Base-by-base conservation (phyloP, 257 asterid species). In the Gentiana dahurica region DNA sequence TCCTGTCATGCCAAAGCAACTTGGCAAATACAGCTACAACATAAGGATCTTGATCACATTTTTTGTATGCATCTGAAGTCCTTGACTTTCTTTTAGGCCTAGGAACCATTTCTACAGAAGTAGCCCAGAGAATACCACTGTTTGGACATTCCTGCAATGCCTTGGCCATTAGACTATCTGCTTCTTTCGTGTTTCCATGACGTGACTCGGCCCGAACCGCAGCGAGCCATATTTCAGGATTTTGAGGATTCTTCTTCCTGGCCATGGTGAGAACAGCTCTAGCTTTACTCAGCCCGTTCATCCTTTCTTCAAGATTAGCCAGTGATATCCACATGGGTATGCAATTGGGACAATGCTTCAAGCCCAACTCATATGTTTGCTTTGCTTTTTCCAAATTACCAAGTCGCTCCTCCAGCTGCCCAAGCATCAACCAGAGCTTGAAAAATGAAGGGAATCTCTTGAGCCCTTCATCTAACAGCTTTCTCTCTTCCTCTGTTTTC, bases 371-470 rank as follows among this genome's bases (percentile, higher is more conserved):
- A 1, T 81, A 86, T 0, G 79, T 66, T 64, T 63, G 85, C 77
- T 82, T 89, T 0, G 95, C 94, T 53, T 68, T 62, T 13, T 75
- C 82, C 74, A 81, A 69, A 67, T 78, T 78, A 41, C 74, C 77
- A 5, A 79, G 80, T 12, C 90, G 79, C 71, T 86, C 97, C 77
- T 86, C 94, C 71, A 89, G 63, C 78, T 89, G 97, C 56, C 97
- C 97, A 1, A 84, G 77, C 95, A 86, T 89, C 76, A 86, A 62
- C 95, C 97, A 86, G 15, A 86, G 87, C 46, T 89, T 89, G 80
- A 79, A 89, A 65, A 80, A 81, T 24, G 89, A 73, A 34, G 95
- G 95, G 77, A 76, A 89, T 34, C 62, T 82, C 55, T 75, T 80
- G 56, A 89, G 61, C 46, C 94, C 97, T 69, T 82, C 97, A 61